Evolutionary conservation across 441 rosid species (phyloP).

Genomic region (Syzygium syzygioides): DNA sequence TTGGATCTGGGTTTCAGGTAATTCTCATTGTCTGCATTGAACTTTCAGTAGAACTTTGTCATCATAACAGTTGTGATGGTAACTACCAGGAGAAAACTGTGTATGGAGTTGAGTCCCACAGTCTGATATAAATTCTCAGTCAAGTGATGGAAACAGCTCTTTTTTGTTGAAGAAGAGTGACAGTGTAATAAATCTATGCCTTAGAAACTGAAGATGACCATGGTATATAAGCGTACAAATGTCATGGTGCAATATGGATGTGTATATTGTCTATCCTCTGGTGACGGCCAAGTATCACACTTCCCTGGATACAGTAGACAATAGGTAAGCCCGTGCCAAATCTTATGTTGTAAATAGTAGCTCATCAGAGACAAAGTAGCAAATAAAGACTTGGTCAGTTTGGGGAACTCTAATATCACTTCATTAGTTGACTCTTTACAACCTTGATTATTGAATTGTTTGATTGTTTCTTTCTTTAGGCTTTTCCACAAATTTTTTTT

Average conservation of each 20-base stretch:
- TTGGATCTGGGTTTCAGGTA: conserved; percentile 97
- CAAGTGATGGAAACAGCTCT: background rate
- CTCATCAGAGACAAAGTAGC: background rate
- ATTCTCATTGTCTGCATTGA: background rate
- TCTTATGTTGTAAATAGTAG: background rate
- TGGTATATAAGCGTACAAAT: background rate
- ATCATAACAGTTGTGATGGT: background rate
- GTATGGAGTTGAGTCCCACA: background rate
- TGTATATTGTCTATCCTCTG: background rate
- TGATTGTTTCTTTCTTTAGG: background rate
- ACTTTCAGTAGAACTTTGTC: background rate
- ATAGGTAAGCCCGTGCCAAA: background rate
- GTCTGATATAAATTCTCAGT: background rate
- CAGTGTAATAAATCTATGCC: background rate
- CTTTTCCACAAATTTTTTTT: background rate
- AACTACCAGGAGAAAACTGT: background rate
- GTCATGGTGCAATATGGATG: background rate
- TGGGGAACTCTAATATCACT: background rate
- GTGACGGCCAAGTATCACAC: background rate
- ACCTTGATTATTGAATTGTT: background rate
- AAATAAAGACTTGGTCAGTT: background rate
- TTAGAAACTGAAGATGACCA: background rate
- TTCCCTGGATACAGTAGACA: background rate
- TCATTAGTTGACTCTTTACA: background rate
- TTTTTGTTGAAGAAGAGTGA: background rate